Evolutionary conservation across 495 filamentous ascomycete species (phyloP), one percentile per base, ranked within the genome.

Genomic region (Evernia prunastri): DNA sequence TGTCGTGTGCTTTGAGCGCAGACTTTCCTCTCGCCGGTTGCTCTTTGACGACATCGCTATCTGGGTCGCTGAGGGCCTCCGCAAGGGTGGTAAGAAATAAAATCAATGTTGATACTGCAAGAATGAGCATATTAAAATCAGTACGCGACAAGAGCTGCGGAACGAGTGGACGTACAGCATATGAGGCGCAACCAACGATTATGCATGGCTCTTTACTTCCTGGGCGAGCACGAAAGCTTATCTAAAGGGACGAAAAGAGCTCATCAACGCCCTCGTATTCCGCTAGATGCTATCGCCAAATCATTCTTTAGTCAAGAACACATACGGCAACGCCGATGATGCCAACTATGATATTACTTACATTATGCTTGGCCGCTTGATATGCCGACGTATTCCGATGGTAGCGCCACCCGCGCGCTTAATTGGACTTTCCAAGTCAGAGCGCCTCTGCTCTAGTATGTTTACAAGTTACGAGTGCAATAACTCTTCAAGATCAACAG

Each of bases 31-130:
- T 39, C 23, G 33, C 25, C 17, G 29, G 25, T 39, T 65, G 63
- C 43, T 68, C 66, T n/a, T 58, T 58, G 20, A 58, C 47, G n/a
- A 15, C 33, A 9, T 58, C 25, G 9, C 33, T 40, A 17, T 62
- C 59, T 39, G 56, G 33, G 36, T 58, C 25, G 25, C 40, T 23
- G 10, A 65, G 25, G 23, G 57, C 54, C 27, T 53, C 59, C 29
- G 45, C 66, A 25, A 42, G 58, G 11, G 62, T 59, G 0, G 59
- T 62, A 15, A 63, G 45, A 31, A 10, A 54, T 18, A 68, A 65
- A 17, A 62, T 20, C 27, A 58, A 68, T 68, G 65, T 27, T n/a
- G 66, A 45, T 13, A 65, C 66, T 68, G 58, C 3, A 12, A n/a
- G n/a, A n/a, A 8, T 3, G 20, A 49, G 18, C 8, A 39, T 0